Percentiles rank a stretch among this genome's conserved stretches.
Conservation (phyloP, 2,329 filamentous ascomycete species). For the Penicillium sp. region DNA sequence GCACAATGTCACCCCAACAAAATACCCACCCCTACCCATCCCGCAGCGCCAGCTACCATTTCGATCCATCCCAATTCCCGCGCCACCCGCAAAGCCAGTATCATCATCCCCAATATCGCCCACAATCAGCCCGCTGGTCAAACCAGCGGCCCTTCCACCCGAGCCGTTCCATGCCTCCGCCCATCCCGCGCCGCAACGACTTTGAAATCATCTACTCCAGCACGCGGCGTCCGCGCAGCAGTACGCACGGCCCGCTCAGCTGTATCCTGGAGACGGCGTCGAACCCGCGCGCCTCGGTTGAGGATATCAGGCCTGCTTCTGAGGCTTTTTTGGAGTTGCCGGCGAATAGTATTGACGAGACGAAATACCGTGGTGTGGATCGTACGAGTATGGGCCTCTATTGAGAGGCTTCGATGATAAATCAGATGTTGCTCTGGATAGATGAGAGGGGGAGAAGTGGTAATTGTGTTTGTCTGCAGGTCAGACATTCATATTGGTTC, state of each 20-base stretch:
- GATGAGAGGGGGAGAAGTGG: background rate
- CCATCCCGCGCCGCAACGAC: slow-evolving; percentile 31
- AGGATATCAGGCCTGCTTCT: slow-evolving; percentile 19
- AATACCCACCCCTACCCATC: slow-evolving; percentile 8
- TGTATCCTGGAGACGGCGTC: slow-evolving; percentile 31
- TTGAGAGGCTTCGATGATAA: background rate
- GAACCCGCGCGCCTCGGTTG: slow-evolving; percentile 24
- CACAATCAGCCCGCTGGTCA: slow-evolving; percentile 20
- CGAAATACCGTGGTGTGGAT: slow-evolving; percentile 33
- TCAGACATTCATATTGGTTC: background rate
- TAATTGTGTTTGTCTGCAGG: slow-evolving; percentile 1
- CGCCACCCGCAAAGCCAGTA: slow-evolving; percentile 33
- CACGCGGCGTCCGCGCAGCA: slow-evolving; percentile 36
- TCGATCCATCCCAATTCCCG: slow-evolving; percentile 26
- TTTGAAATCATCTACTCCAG: slow-evolving; percentile 37
- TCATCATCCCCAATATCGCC: slow-evolving; percentile 8
- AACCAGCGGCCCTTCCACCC: slow-evolving; percentile 24
- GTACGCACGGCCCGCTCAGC: slow-evolving; percentile 31
- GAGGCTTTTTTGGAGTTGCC: slow-evolving; percentile 5
- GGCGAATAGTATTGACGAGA: slow-evolving; percentile 20
- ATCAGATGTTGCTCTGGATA: background rate
- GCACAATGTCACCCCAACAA: slow-evolving; percentile 7
- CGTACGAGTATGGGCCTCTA: slow-evolving; percentile 30
- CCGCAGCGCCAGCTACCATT: slow-evolving; percentile 27
- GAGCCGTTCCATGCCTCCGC: slow-evolving; percentile 19